Conservation (phyloP, 139 green algal species). For the Closterium sp. region DNA sequence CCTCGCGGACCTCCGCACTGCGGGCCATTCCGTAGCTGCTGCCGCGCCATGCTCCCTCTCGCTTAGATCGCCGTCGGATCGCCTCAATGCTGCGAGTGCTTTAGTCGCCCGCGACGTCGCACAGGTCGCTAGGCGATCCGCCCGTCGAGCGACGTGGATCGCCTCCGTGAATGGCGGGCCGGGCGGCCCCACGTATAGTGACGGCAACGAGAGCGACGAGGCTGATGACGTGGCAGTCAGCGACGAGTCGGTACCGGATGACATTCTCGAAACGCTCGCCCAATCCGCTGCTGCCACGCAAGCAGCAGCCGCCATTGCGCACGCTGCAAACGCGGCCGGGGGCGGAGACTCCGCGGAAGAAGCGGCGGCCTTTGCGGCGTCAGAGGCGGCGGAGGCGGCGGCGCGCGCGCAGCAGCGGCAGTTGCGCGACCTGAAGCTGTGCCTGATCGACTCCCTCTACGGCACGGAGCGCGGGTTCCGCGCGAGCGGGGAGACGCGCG, state of each 20-base stretch:
- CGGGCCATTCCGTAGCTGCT: not conserved
- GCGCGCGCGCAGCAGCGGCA: not conserved
- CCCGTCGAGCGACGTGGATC: not conserved
- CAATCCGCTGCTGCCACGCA: not conserved
- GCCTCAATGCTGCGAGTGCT: not conserved
- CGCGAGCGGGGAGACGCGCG: conserved; percentile 70
- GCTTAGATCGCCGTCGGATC: not conserved
- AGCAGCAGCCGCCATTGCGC: not conserved
- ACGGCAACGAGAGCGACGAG: not conserved
- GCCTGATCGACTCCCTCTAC: conserved; percentile 82
- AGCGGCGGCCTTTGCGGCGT: not conserved
- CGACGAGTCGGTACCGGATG: not conserved
- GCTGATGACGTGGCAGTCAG: conserved; percentile 1
- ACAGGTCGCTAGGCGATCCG: not conserved
- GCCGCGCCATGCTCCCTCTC: not conserved
- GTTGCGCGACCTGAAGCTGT: conserved; percentile 58
- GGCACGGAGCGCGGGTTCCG: conserved; percentile 78
- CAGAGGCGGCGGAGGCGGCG: not conserved
- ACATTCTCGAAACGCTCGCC: not conserved
- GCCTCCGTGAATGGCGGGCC: not conserved
- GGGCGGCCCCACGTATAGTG: not conserved
- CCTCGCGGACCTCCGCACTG: not conserved
- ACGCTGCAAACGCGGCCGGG: not conserved
- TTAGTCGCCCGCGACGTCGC: not conserved
- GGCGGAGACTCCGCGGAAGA: not conserved